These are phyloP conservation scores for Sugiyamaella japonica DNA, from an alignment of 1,139 yeast species.

Conservation along the genomic window DNA sequence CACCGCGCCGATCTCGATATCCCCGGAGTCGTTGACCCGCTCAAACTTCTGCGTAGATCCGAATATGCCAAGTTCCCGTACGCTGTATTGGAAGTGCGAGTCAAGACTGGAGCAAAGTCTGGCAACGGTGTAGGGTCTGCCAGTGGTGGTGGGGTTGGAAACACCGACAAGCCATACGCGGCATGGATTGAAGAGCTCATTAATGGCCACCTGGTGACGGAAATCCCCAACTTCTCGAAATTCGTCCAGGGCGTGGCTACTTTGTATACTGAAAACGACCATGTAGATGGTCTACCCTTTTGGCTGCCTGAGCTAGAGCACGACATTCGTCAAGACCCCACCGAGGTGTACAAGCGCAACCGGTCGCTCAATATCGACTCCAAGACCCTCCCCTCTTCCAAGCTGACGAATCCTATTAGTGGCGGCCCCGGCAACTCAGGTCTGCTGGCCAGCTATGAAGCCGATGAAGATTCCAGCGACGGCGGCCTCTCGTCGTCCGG, in stretches of 20 bases:
- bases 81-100: constrained; percentile 86
- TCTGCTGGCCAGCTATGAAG: constrained; percentile 24
- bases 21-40: constrained; percentile 61
- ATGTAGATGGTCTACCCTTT: constrained; percentile 84
- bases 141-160: constrained; percentile 34
- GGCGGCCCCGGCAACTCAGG: too few relatives aligned
- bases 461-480: constrained; percentile 36
- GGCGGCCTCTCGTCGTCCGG: constrained; percentile 28
- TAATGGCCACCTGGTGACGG: constrained; percentile 79
- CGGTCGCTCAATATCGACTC: constrained; percentile 31
- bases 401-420: constrained; percentile 8
- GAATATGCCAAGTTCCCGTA: constrained; percentile 87
- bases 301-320: constrained; percentile 92
- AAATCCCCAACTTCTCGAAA: constrained; percentile 87
- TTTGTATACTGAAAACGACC: constrained; percentile 84
- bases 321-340: constrained; percentile 75
- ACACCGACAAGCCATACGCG: constrained; percentile 41
- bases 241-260: constrained; percentile 90
- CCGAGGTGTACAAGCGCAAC: constrained; percentile 65
- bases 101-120: constrained; percentile 37
- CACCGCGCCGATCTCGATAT: constrained; percentile 90
- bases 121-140: constrained; percentile 29
- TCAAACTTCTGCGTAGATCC: constrained; percentile 75
- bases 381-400: constrained; percentile 19
- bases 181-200: constrained; percentile 89